These are phyloP conservation scores for Aspergillus costaricaensis DNA, from an alignment of 2,329 filamentous ascomycete species.

Conservation along the genomic window DNA sequence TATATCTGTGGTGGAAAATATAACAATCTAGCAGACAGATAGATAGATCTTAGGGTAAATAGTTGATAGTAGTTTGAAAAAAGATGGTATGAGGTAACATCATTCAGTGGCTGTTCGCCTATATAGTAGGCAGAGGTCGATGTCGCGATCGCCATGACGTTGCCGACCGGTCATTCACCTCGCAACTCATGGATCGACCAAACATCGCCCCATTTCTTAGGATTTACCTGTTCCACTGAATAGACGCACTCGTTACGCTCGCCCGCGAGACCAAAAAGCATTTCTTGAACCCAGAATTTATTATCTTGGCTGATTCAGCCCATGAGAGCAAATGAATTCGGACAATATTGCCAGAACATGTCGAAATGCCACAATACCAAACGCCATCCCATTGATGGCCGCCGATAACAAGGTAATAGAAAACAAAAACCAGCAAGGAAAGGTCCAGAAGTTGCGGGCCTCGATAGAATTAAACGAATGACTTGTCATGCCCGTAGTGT, in stretches of 20 bases:
- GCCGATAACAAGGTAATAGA: neutral
- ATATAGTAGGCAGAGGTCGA: neutral
- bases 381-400: neutral
- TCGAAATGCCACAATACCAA: constrained; percentile 7
- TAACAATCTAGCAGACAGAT: too few relatives aligned
- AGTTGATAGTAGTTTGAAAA: neutral
- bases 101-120: neutral
- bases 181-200: neutral
- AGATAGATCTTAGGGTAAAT: too few relatives aligned
- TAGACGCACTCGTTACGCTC: neutral
- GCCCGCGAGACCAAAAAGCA: neutral
- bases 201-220: neutral
- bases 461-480: neutral
- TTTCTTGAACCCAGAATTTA: neutral
- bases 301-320: constrained; percentile 4
- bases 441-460: neutral
- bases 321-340: constrained; percentile 4
- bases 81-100: too few relatives aligned
- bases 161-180: constrained; percentile 6
- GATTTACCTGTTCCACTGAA: neutral
- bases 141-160: constrained; percentile 1
- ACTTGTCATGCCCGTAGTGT: neutral
- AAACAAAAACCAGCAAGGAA: neutral
- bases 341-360: constrained; percentile 12
- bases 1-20: too few relatives aligned